phyloP scores from a whole-genome alignment of 2,329 filamentous ascomycete genomes.

The Apiospora arundinis region DNA sequence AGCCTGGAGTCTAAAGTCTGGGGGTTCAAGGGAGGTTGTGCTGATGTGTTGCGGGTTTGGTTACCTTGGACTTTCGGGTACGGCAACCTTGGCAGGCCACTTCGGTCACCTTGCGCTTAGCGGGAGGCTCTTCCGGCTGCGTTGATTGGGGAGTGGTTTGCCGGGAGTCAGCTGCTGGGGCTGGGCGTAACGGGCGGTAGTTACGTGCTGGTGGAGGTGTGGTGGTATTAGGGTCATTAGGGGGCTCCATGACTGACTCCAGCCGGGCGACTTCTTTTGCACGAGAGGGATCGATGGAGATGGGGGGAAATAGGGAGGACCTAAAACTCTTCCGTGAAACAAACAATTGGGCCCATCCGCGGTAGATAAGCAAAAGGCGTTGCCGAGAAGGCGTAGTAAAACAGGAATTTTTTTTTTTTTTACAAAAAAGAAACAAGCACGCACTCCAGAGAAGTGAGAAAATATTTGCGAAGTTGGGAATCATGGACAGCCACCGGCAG shows the following conservation, averaged over 20 bases:
- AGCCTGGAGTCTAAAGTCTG: too few relatives aligned
- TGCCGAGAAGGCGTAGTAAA: too few relatives aligned
- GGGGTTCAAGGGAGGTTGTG: background rate
- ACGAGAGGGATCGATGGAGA: background rate
- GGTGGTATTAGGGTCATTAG: background rate
- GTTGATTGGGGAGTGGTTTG: background rate
- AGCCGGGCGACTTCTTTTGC: background rate
- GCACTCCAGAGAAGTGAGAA: background rate
- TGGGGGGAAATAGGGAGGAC: background rate
- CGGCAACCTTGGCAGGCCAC: background rate
- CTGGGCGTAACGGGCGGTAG: constrained; percentile 1
- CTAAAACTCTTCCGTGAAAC: background rate
- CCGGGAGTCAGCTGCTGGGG: background rate
- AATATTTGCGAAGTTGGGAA: too few relatives aligned
- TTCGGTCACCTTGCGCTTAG: background rate
- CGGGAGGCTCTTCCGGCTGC: background rate
- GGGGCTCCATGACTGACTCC: background rate
- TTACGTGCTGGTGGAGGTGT: background rate
- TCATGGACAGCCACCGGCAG: background rate
- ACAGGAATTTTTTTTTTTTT: too few relatives aligned
- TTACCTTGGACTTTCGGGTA: background rate
- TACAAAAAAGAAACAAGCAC: background rate
- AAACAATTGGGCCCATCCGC: background rate
- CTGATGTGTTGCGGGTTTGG: background rate
- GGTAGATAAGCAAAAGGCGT: background rate